These are phyloP conservation scores for Coemansia guatemalensis DNA, from an alignment of 192 early-diverging fungal genomes.

Conservation along the genomic window DNA sequence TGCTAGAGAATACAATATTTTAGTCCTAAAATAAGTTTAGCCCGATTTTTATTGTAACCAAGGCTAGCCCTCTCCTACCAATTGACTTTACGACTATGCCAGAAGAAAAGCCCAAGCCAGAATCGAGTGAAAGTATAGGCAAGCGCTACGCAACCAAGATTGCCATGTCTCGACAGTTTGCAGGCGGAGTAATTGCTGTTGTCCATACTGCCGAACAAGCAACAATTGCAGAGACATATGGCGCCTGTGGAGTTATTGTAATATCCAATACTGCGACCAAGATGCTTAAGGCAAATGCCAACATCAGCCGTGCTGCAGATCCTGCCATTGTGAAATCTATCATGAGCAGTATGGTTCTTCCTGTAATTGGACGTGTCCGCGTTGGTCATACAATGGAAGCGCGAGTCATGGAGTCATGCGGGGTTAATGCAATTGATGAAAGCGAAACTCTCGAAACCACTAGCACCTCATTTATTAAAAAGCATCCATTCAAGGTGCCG, in stretches of 20 bases:
- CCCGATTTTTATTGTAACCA: background rate
- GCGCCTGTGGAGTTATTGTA: background rate
- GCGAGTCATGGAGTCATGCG: conserved; percentile 77
- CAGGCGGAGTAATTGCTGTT: conserved; percentile 1
- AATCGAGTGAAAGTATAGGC: background rate
- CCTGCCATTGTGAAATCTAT: background rate
- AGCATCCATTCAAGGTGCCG: conserved; percentile 78
- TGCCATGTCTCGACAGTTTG: conserved; percentile 3
- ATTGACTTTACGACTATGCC: background rate
- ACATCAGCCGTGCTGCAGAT: background rate
- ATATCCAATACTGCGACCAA: background rate
- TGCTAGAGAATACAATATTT: background rate
- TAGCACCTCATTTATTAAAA: conserved; percentile 80
- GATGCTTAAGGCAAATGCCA: background rate
- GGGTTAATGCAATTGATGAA: conserved; percentile 92
- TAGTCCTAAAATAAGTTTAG: background rate
- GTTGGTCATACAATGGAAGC: conserved; percentile 11
- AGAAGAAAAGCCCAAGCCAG: background rate
- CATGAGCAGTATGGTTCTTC: conserved; percentile 2
- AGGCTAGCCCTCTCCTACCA: background rate
- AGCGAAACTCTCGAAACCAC: conserved; percentile 66
- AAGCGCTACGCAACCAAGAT: conserved; percentile 2
- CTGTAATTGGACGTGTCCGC: conserved; percentile 7
- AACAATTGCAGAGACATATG: background rate
- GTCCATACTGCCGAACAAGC: conserved; percentile 6